These are phyloP conservation scores for Casaregolazyma suthepensis DNA, from an alignment of 1,139 yeast species.

Conservation along the genomic window DNA sequence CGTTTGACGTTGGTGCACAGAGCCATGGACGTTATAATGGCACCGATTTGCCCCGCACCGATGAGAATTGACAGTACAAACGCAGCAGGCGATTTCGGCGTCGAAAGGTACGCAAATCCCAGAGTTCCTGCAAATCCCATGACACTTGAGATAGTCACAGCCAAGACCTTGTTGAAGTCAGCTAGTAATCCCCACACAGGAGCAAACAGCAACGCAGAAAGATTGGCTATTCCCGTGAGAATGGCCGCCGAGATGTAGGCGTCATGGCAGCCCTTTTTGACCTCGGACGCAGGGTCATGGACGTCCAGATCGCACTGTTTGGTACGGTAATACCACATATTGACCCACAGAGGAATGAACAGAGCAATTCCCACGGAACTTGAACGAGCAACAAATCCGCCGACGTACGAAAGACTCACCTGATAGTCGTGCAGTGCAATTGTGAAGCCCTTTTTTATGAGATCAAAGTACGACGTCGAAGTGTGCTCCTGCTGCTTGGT, in stretches of 20 bases:
- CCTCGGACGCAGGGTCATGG: constrained; percentile 19
- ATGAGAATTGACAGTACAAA: constrained; percentile 37
- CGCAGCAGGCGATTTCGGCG: constrained; percentile 33
- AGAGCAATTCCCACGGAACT: constrained; percentile 56
- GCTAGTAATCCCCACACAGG: constrained; percentile 58
- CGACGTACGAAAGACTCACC: constrained; percentile 49
- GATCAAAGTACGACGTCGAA: constrained; percentile 31
- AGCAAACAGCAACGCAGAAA: constrained; percentile 51
- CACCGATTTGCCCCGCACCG: constrained; percentile 54
- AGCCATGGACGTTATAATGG: constrained; percentile 48
- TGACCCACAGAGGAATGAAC: constrained; percentile 59
- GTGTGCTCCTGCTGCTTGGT: constrained; percentile 25
- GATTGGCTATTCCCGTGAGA: constrained; percentile 59
- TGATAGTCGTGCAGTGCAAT: constrained; percentile 34
- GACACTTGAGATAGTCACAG: constrained; percentile 34
- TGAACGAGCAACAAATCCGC: constrained; percentile 60
- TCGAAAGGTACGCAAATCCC: constrained; percentile 31
- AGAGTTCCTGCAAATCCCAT: constrained; percentile 37
- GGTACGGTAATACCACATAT: constrained; percentile 43
- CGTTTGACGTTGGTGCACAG: constrained; percentile 40
- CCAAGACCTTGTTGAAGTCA: constrained; percentile 44
- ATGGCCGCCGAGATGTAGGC: constrained; percentile 64
- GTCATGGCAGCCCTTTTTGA: constrained; percentile 44
- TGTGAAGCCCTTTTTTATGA: constrained; percentile 43
- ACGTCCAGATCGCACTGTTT: constrained; percentile 22